Base-by-base conservation (phyloP, 129 eudicot genomes). In the Oenanthe sinensis region DNA sequence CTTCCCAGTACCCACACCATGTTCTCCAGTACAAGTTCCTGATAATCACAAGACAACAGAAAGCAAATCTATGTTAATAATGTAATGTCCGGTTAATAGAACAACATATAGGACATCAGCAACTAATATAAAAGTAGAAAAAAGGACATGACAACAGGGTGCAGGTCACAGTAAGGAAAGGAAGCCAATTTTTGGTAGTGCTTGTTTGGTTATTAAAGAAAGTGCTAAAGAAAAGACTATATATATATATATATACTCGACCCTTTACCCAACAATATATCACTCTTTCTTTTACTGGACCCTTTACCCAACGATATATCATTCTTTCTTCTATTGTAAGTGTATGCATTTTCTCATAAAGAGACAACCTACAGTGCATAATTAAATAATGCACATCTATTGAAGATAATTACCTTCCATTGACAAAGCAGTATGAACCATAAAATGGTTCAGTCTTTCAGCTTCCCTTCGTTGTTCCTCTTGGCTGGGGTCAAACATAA, bases 21-120 rank as follows among this genome's bases (percentile, higher is more conserved):
- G 99, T 89, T 92, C 99, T 55, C 99, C 99, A 0, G 99, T 95
- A 74, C 99, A 95, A 36, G 99, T 95, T 79, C 94, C 97, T 91
- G 79, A 46, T 42, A 74, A 42, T 55, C 33, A 76, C 48, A 46
- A 39, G 36, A 54, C 65, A 20, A 58, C 52, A 73, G 37, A 68
- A 60, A 26, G 5, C 12, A 45, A 62, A 40, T 43, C 22, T 5
- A 67, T 4, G 72, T 67, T 67, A 14, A 4, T 67, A 65, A 0
- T 5, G 40, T 63, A 3, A 63, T 26, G 19, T 24, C 71, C 16
- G 22, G 1, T 63, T 62, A 42, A 49, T 13, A 15, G 20, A 67
- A 69, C 24, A 1, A 43, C 20, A n/a, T 22, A 14, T 12, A 43
- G 30, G 33, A 7, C 30, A 58, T n/a, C 67, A 22, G 67, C 30